phyloP scores from a whole-genome alignment of 176 grass and related monocot genomes.

The Cymbopogon citratus region DNA sequence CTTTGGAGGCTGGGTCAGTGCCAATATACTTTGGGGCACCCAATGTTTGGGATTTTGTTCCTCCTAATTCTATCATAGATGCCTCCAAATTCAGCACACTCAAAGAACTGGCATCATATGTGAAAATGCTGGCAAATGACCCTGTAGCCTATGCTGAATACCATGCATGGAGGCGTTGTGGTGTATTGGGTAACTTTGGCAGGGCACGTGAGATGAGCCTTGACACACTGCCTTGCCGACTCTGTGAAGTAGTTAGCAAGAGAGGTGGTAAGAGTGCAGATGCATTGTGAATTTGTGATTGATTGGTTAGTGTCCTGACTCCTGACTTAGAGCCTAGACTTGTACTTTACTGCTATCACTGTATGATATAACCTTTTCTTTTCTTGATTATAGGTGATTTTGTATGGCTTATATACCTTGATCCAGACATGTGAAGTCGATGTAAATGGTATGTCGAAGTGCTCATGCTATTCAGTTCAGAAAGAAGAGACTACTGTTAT shows the following conservation, averaged over 20 bases:
- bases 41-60: constrained; percentile 82
- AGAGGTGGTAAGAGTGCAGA: constrained; percentile 64
- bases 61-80: constrained; percentile 83
- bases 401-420: neutral
- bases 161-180: constrained; percentile 90
- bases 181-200: constrained; percentile 65
- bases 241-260: constrained; percentile 73
- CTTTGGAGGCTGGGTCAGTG: constrained; percentile 76
- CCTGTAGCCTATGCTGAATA: constrained; percentile 83
- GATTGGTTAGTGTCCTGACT: constrained; percentile 20
- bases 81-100: constrained; percentile 75
- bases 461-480: neutral
- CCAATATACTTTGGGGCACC: constrained; percentile 92
- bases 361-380: constrained; percentile 13
- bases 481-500: neutral
- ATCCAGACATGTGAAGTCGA: neutral
- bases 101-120: constrained; percentile 62
- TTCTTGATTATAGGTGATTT: constrained; percentile 23
- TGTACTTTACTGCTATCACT: neutral
- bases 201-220: constrained; percentile 74
- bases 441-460: neutral
- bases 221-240: constrained; percentile 72
- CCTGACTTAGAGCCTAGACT: neutral
- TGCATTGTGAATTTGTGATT: constrained; percentile 57
- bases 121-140: constrained; percentile 68